Evolutionary conservation across 345 rosid genomes (phyloP).

Genomic region (Angophora floribunda): DNA sequence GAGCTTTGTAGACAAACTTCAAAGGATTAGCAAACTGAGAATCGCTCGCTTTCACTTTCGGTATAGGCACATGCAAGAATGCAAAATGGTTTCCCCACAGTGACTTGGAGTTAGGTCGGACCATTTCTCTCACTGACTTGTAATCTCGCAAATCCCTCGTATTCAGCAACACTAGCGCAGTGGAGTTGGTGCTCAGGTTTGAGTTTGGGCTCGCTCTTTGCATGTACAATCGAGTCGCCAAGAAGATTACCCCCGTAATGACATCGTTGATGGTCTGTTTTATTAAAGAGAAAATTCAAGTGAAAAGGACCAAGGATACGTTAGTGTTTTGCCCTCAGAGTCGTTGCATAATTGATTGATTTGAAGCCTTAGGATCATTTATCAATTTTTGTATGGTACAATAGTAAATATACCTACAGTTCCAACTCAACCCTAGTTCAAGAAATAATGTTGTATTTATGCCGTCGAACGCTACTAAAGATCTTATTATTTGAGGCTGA

Average conservation of each 20-base stretch:
- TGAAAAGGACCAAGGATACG: neutral
- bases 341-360: too few relatives aligned
- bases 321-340: neutral
- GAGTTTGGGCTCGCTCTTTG: neutral
- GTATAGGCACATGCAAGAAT: slow-evolving; percentile 22
- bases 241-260: neutral
- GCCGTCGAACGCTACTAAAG: too few relatives aligned
- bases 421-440: too few relatives aligned
- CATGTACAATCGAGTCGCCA: neutral
- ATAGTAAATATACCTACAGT: too few relatives aligned
- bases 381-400: neutral
- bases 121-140: slow-evolving; percentile 36
- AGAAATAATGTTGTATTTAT: too few relatives aligned
- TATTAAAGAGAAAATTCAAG: neutral
- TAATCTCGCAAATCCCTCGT: slow-evolving; percentile 28
- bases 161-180: slow-evolving; percentile 25
- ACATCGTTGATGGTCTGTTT: neutral
- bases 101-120: slow-evolving; percentile 11
- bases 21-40: slow-evolving; percentile 3
- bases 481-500: too few relatives aligned
- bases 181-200: neutral
- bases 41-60: neutral
- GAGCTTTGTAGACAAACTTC: slow-evolving; percentile 10
- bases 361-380: too few relatives aligned
- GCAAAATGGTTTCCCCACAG: slow-evolving; percentile 35